These are phyloP conservation scores for Phaeosphaeriaceae sp. DNA, from an alignment of 2,329 filamentous ascomycete genomes.

Conservation along the genomic window DNA sequence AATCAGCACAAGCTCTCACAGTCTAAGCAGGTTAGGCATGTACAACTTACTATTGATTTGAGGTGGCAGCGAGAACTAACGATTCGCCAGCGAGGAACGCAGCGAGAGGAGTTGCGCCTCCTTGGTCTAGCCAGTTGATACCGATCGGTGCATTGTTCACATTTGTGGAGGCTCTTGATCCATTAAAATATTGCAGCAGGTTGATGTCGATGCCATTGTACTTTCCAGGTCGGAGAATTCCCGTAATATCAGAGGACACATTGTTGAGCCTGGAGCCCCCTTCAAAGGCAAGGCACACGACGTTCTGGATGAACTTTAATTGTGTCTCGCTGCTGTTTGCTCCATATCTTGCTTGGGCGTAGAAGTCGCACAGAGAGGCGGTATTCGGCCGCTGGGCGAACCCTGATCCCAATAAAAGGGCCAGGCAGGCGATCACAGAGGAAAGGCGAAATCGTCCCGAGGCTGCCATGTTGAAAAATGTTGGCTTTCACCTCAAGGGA, in stretches of 20 bases:
- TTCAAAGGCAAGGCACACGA: conserved; percentile 3
- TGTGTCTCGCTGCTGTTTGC: conserved; percentile 4
- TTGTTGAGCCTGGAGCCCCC: conserved; percentile 1
- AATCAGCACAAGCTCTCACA: neutral
- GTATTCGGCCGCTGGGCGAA: conserved; percentile 1
- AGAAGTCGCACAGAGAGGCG: conserved; percentile 3
- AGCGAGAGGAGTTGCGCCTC: conserved; percentile 2
- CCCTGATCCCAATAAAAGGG: neutral
- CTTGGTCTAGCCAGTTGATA: conserved; percentile 7
- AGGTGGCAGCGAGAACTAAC: neutral
- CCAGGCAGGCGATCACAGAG: neutral
- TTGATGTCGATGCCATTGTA: conserved; percentile 1
- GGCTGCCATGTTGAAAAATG: neutral
- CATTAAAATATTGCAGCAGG: conserved; percentile 3
- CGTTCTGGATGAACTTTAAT: conserved; percentile 4
- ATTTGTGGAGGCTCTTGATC: conserved; percentile 3
- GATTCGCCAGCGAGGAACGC: conserved; percentile 4
- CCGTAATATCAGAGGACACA: conserved; percentile 2
- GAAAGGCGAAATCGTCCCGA: neutral
- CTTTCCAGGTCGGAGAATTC: conserved; percentile 1
- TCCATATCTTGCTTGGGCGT: conserved; percentile 1
- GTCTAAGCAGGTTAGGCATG: neutral
- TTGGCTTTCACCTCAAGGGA: neutral
- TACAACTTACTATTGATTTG: conserved; percentile 6
- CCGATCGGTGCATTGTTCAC: conserved; percentile 7